Base-by-base conservation (phyloP, 257 asterid genomes). In the Petrea volubilis region DNA sequence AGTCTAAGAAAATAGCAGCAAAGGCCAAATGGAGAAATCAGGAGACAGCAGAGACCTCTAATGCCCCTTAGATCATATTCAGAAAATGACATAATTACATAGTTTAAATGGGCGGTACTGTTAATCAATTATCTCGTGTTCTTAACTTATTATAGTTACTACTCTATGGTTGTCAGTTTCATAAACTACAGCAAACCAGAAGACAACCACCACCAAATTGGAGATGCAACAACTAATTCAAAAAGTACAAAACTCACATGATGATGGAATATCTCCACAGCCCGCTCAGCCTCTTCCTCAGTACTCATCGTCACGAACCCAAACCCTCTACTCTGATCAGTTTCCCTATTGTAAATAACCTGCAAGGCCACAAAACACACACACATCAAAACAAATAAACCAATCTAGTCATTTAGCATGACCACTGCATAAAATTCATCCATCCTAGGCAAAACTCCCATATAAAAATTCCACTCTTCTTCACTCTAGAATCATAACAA, bases 271-370 rank as follows among this genome's bases (percentile, higher is more conserved):
- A 87, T 68, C 51, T 86, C 95, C 50, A 87, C 93, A 71, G 98
- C 99, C 64, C 82, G 87, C 38, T 90, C 97, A 70, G 96, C 97
- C 81, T 95, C 96, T 77, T 86, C 96, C 55, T 82, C 91, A 7
- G 90, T 87, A 63, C 91, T 81, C 99, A 95, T 92, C 0, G 98
- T 85, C 74, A 95, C 96, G 73, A 95, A 95, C 14, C 90, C 99
- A 5, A 95, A 95, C 21, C 99, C 99, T 50, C 95, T 79, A 76
- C 99, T 95, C 86, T 64, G 83, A n/a, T 74, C 95, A 58, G 96
- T 87, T 7, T 86, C 90, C 91, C 95, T 85, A 49, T 87, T 79
- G 82, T 77, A 82, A 60, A 95, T 87, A 53, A 95, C 88, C 99
- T 95, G 81, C 80, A 84, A 71, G 66, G 31, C 55, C 40, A 49